Base-by-base conservation (phyloP, 2,329 filamentous ascomycete species). In the Aureobasidium sp. region DNA sequence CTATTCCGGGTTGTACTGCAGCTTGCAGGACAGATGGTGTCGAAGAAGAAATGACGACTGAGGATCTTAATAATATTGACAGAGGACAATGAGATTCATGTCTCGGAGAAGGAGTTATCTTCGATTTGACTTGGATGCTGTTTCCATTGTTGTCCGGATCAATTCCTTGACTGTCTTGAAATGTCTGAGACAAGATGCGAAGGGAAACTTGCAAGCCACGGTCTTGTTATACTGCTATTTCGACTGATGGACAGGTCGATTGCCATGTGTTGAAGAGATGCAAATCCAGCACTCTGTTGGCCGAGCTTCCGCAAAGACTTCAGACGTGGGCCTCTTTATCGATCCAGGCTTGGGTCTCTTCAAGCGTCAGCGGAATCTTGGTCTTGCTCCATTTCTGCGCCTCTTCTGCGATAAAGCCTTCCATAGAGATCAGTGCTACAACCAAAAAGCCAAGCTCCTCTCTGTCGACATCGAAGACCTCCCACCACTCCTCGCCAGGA, bases 371-470 rank as follows among this genome's bases (percentile, higher is more conserved):
- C 71, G 83, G 82, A 24, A 90, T 82, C 3, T 78, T 80, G 43
- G 71, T 71, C 5, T 70, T 69, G 26, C 15, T 6, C 77, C 84
- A 82, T 56, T 80, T 81, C 56, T 80, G 37, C 15, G 79, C 68
- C 75, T 81, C 69, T 89, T 79, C 79, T 64, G 75, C 76, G 60
- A 86, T 84, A 75, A 88, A 91, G 0, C 84, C 86, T 65, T 88
- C 86, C 61, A 95, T 78, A 69, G 92, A 97, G 65, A 85, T 80
- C 82, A 97, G 84, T 0, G 83, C 92, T 12, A 97, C 90, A 3
- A 96, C 92, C 63, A 97, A 75, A 68, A 97, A 97, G 0, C 94
- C 94, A 39, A 99, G 80, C 72, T 96, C 92, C 78, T 99, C 94
- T 56, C 94, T 82, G 69, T 97, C 92, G 8, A 94, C 90, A 74